phyloP scores from a whole-genome alignment of 495 filamentous ascomycete genomes.

The Daldinia caldariorum region DNA sequence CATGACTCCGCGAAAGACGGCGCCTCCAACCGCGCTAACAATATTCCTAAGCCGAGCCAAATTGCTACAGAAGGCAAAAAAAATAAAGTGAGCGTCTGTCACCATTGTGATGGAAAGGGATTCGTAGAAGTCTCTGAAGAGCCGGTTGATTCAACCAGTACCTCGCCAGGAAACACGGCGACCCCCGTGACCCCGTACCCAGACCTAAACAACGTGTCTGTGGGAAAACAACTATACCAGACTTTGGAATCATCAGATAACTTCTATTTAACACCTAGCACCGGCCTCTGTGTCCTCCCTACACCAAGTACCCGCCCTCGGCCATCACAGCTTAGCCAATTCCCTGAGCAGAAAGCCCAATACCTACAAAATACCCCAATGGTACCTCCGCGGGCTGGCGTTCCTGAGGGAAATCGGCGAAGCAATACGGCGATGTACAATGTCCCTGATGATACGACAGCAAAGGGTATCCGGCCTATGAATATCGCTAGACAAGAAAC shows the following conservation, averaged over 20 bases:
- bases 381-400: background rate
- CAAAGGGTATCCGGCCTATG: background rate
- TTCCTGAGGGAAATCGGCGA: background rate
- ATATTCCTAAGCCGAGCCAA: background rate
- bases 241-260: too few relatives aligned
- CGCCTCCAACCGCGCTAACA: background rate
- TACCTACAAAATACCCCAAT: background rate
- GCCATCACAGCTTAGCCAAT: background rate
- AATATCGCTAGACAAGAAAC: background rate
- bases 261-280: background rate
- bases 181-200: background rate
- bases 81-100: background rate
- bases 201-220: background rate
- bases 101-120: constrained; percentile 4
- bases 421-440: background rate
- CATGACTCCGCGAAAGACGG: background rate
- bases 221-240: background rate
- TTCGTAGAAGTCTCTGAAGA: background rate
- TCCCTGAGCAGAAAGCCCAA: background rate
- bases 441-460: background rate
- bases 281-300: background rate
- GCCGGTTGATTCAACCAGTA: background rate
- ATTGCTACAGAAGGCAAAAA: background rate
- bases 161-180: background rate
- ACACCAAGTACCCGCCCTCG: background rate